phyloP scores from a whole-genome alignment of 352 stramenopile species.

The Pseudoperonospora humuli region DNA sequence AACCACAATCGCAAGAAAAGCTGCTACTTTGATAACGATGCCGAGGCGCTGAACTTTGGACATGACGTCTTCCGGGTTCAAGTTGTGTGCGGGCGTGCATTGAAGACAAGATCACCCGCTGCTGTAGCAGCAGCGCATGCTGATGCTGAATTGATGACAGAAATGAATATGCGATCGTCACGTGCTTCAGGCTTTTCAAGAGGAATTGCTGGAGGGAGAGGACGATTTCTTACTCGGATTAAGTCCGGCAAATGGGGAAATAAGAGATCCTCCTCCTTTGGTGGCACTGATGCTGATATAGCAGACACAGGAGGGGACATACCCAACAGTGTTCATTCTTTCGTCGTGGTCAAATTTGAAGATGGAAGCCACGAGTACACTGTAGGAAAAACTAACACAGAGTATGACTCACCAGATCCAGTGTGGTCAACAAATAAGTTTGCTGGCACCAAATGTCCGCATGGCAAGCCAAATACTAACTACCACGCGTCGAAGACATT shows the following conservation, averaged over 20 bases:
- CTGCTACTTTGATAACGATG: conserved; percentile 71
- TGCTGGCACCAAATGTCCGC: conserved; percentile 40
- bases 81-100: conserved; percentile 50
- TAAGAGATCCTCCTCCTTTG: conserved; percentile 18
- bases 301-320: conserved; percentile 12
- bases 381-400: conserved; percentile 80
- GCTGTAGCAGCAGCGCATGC: not conserved
- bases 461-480: conserved; percentile 59
- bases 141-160: conserved; percentile 17
- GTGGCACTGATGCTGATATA: conserved; percentile 18
- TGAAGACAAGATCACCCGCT: conserved; percentile 19
- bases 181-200: conserved; percentile 50
- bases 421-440: conserved; percentile 72
- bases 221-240: conserved; percentile 57
- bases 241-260: conserved; percentile 58
- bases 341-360: conserved; percentile 67
- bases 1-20: conserved; percentile 74
- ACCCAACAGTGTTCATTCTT: conserved; percentile 37
- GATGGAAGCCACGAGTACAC: conserved; percentile 49
- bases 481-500: conserved; percentile 44
- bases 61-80: conserved; percentile 75
- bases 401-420: conserved; percentile 64
- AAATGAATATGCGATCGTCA: conserved; percentile 13
- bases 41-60: conserved; percentile 67
- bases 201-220: conserved; percentile 30